phyloP scores from a whole-genome alignment of 1,284 basidiomycete species.

The Cutaneotrichosporon arboriforme region DNA sequence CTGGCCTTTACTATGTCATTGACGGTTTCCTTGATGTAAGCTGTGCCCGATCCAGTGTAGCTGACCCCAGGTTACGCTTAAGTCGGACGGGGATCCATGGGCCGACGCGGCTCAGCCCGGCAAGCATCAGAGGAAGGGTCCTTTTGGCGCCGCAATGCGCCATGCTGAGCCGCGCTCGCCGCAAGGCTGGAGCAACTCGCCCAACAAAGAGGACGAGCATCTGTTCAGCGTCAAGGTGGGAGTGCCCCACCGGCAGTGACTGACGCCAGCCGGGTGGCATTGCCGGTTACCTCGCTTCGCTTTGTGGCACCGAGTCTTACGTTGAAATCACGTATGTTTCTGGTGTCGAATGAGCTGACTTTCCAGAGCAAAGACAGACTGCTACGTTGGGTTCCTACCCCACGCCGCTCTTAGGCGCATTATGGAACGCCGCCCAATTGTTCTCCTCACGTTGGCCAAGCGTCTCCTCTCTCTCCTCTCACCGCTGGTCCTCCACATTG shows the following conservation, averaged over 20 bases:
- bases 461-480: constrained; percentile 88
- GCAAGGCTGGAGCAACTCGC: neutral
- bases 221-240: constrained; percentile 83
- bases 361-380: constrained; percentile 85
- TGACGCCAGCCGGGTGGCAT: constrained; percentile 81
- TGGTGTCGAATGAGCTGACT: neutral
- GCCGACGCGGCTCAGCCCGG: neutral
- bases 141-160: constrained; percentile 39
- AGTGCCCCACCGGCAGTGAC: neutral
- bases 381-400: constrained; percentile 91
- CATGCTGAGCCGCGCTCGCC: constrained; percentile 16
- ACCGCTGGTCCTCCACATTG: constrained; percentile 95
- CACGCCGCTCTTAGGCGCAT: constrained; percentile 80
- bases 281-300: constrained; percentile 92
- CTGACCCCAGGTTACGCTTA: constrained; percentile 11
- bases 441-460: constrained; percentile 92
- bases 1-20: constrained; percentile 94
- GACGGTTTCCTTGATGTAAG: constrained; percentile 91
- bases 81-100: constrained; percentile 6
- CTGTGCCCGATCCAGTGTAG: constrained; percentile 20
- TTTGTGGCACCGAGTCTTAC: constrained; percentile 87
- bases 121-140: constrained; percentile 15
- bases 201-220: constrained; percentile 49
- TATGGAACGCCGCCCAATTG: constrained; percentile 89
- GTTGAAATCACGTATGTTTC: constrained; percentile 65